Base-by-base conservation (phyloP, 2,329 filamentous ascomycete genomes). In the Colletotrichum eleusines region DNA sequence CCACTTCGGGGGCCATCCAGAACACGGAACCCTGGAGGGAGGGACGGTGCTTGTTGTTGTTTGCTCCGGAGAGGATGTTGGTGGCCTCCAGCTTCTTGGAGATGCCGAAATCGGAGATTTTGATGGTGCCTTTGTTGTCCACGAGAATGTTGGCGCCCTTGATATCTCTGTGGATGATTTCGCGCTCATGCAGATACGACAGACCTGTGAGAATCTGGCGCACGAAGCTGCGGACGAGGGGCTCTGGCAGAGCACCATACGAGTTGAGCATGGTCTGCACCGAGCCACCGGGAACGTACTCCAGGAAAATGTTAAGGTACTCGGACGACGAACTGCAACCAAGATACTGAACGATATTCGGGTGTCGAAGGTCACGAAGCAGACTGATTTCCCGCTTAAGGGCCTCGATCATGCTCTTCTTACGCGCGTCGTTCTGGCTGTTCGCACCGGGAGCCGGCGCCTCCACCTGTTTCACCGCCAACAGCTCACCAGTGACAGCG, bases 1-100 rank as follows among this genome's bases (percentile, higher is more conserved):
- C 96, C 26, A 99, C 96, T 84, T 99, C 96, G 11, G 96, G 96
- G 0, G 96, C 96, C 96, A 99, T 99, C 96, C 96, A 99, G 84
- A 98, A 99, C 63, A 99, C 96, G 33, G 94, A 98, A 18, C 96
- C 96, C 81, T 99, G 96, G 4, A 99, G 88, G 1, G 95, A 98
- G 3, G 90, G 90, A 6, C 90, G 85, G 77, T 92, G 86, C 79
- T 90, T 91, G 81, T 88, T 90, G 81, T 90, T 91, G 77, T 87
- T 88, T 77, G 85, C 91, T 76, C 86, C 91, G 77, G 81, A 90
- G 57, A 97, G 89, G 54, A 98, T 89, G 71, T 95, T 96, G 68
- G 94, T 92, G 18, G 94, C 94, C 81, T 98, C 95, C 50, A 98
- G 92, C 80, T 97, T 97, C 86, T 99, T 99, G 72, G 93, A 97